phyloP scores from a whole-genome alignment of 2,329 filamentous ascomycete genomes.

The Cercospora beticola region DNA sequence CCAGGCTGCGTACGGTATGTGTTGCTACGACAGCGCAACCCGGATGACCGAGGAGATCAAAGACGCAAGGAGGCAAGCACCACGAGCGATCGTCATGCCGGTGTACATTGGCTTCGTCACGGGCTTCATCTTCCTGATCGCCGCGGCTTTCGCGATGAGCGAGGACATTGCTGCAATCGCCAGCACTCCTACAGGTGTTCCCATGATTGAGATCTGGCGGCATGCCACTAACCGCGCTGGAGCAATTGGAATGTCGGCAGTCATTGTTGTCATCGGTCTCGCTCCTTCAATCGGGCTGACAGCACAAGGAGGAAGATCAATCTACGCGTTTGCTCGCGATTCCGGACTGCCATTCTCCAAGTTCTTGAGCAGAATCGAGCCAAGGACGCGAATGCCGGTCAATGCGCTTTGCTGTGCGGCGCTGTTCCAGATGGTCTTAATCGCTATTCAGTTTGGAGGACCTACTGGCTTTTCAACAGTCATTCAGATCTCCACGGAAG shows the following conservation, averaged over 20 bases:
- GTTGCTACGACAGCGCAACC: constrained; percentile 50
- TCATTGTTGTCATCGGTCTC: constrained; percentile 52
- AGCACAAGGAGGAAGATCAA: constrained; percentile 49
- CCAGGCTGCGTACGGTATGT: constrained; percentile 57
- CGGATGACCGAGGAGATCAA: constrained; percentile 60
- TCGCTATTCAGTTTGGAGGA: constrained; percentile 44
- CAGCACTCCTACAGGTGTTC: constrained; percentile 49
- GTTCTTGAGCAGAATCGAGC: constrained; percentile 49
- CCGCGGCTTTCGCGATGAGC: constrained; percentile 53
- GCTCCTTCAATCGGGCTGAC: constrained; percentile 50
- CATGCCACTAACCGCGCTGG: constrained; percentile 51
- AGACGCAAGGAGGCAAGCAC: constrained; percentile 52
- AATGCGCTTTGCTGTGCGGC: constrained; percentile 51
- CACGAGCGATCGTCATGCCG: constrained; percentile 49
- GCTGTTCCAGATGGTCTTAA: constrained; percentile 53
- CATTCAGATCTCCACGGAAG: constrained; percentile 57
- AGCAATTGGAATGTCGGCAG: constrained; percentile 46
- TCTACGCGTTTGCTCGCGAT: constrained; percentile 54
- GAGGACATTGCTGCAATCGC: constrained; percentile 49
- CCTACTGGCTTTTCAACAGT: constrained; percentile 49
- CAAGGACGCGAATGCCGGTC: constrained; percentile 50
- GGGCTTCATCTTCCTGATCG: constrained; percentile 51
- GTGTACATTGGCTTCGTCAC: constrained; percentile 49
- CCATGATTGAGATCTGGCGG: constrained; percentile 55
- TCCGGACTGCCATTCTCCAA: constrained; percentile 54